phyloP scores from a whole-genome alignment of 2,329 filamentous ascomycete species.

The Eutypa lata region DNA sequence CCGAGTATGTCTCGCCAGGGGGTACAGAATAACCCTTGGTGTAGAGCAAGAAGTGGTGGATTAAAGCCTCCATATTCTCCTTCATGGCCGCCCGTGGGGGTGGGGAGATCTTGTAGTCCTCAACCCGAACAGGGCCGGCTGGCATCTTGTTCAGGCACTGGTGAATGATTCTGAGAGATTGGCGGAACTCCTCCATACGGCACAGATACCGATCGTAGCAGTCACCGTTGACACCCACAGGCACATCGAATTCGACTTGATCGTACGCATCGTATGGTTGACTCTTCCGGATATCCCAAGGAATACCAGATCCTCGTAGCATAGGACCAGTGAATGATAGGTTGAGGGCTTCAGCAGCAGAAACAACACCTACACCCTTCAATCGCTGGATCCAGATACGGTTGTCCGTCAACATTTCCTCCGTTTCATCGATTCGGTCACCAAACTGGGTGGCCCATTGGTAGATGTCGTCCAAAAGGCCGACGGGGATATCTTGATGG shows the following conservation, averaged over 20 bases:
- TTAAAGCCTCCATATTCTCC: conserved; percentile 99
- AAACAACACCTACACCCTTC: conserved; percentile 86
- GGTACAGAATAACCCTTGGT: conserved; percentile 98
- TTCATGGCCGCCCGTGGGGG: conserved; percentile 98
- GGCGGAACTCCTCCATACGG: conserved; percentile 99
- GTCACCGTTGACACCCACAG: conserved; percentile 93
- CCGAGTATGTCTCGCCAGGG: conserved; percentile 95
- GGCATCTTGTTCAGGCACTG: conserved; percentile 99
- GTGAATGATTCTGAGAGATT: conserved; percentile 96
- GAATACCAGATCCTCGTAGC: conserved; percentile 93
- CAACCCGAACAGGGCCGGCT: conserved; percentile 85
- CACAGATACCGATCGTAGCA: conserved; percentile 99
- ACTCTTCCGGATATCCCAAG: conserved; percentile 95
- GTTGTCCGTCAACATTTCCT: conserved; percentile 98
- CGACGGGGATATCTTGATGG: conserved; percentile 88
- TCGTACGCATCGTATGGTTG: conserved; percentile 98
- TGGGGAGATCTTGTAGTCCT: conserved; percentile 98
- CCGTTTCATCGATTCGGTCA: conserved; percentile 97
- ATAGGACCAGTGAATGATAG: conserved; percentile 96
- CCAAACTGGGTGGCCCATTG: conserved; percentile 99
- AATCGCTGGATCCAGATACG: conserved; percentile 97
- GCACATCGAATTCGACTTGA: conserved; percentile 96
- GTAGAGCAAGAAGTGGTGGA: conserved; percentile 98
- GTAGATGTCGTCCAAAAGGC: conserved; percentile 97
- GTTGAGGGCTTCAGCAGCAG: conserved; percentile 91